Evolutionary conservation across 148 eudicot genomes (phyloP).

Genomic region (Salicornia ramosissima): DNA sequence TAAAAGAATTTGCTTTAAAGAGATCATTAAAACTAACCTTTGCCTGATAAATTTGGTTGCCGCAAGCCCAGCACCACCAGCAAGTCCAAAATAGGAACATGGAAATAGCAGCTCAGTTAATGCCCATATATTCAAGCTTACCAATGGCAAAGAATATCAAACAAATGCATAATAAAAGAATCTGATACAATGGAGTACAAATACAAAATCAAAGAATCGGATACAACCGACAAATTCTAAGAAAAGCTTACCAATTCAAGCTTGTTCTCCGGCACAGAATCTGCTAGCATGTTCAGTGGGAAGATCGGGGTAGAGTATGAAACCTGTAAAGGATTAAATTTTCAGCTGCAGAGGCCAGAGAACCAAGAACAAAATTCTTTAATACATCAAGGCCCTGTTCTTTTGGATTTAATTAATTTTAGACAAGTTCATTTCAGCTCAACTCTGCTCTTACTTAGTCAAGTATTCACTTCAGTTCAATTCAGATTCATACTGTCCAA

Average conservation of each 20-base stretch:
- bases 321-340: conserved; percentile 30
- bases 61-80: conserved; percentile 21
- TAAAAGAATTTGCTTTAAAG: not conserved
- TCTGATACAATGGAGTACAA: not conserved
- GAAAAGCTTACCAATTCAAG: conserved; percentile 39
- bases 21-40: conserved; percentile 26
- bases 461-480: no score
- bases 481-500: no score
- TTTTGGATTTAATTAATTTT: no score
- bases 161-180: conserved; percentile 5
- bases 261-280: conserved; percentile 27
- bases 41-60: conserved; percentile 23
- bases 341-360: not conserved
- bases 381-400: no score
- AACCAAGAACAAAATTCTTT: not conserved
- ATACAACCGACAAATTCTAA: not conserved
- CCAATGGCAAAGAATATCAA: not conserved
- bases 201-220: conserved; percentile 2
- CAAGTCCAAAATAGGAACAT: conserved; percentile 10
- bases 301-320: conserved; percentile 55
- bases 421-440: no score
- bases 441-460: no score
- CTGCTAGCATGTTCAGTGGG: conserved; percentile 41
- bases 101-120: not conserved
- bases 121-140: not conserved